A percentile compares a stretch with the other conserved stretches of the same genome.
These are phyloP conservation scores for Eutrema yunnanense DNA, from an alignment of 345 rosid genomes.

Conservation along the genomic window DNA sequence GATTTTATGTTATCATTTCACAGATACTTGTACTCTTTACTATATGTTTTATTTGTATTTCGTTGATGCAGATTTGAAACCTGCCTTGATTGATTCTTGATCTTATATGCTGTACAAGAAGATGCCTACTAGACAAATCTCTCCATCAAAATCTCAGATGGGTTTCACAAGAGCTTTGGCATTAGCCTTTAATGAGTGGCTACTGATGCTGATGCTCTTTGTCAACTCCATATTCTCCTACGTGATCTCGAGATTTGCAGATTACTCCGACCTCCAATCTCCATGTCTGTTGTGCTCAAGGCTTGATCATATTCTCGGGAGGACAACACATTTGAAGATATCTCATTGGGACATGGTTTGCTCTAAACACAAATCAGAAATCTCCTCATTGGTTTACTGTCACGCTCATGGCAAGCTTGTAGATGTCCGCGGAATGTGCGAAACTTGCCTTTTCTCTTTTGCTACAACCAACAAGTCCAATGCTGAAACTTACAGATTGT, in stretches of 20 bases:
- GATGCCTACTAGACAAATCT: constrained; percentile 46
- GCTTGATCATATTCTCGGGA: constrained; percentile 75
- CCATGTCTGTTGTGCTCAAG: constrained; percentile 85
- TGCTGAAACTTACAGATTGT: constrained; percentile 74
- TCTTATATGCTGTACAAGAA: constrained; percentile 11
- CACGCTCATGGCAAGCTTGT: constrained; percentile 73
- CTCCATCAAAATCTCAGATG: constrained; percentile 39
- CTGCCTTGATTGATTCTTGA: constrained; percentile 11
- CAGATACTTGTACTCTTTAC: not conserved
- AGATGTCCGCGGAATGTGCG: constrained; percentile 75
- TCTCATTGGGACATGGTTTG: constrained; percentile 72
- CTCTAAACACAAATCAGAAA: constrained; percentile 68
- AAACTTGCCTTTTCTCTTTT: constrained; percentile 72
- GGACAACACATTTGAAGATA: constrained; percentile 31
- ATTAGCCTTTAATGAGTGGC: constrained; percentile 72
- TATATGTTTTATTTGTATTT: constrained; percentile 1
- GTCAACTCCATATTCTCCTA: constrained; percentile 55
- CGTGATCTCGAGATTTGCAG: constrained; percentile 62
- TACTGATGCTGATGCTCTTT: constrained; percentile 65
- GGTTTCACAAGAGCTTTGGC: constrained; percentile 47
- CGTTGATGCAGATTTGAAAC: constrained; percentile 20
- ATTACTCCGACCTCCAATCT: constrained; percentile 45
- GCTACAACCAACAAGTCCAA: constrained; percentile 69
- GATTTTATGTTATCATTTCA: not conserved
- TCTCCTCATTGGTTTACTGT: constrained; percentile 77